Evolutionary conservation across 805 yeast species (phyloP).

Genomic region (Saccharomyces kudriavzevii): DNA sequence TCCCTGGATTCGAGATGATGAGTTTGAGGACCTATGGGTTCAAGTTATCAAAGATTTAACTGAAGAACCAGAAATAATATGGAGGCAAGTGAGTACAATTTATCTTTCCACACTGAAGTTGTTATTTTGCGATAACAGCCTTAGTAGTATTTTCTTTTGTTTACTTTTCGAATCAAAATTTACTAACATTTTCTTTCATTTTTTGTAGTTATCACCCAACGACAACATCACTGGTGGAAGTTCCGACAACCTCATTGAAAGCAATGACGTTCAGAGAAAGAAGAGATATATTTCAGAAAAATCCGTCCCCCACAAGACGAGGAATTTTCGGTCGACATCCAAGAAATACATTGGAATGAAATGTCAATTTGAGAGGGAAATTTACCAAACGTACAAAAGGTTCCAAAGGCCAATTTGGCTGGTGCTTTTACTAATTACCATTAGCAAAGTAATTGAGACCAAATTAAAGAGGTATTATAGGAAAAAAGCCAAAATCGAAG

Average conservation of each 20-base stretch:
- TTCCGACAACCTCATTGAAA: conserved; percentile 31
- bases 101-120: conserved; percentile 4
- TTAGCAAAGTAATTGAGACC: conserved; percentile 26
- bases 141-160: background rate
- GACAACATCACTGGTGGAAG: conserved; percentile 31
- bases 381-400: conserved; percentile 33
- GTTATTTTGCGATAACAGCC: background rate
- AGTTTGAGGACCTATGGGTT: conserved; percentile 61
- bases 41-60: conserved; percentile 54
- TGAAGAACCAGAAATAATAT: conserved; percentile 60
- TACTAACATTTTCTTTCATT: conserved; percentile 22
- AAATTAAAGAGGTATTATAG: conserved; percentile 33
- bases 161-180: background rate
- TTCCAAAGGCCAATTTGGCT: conserved; percentile 18
- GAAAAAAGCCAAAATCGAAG: conserved; percentile 37
- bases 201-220: conserved; percentile 19
- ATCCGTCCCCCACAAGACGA: conserved; percentile 30
- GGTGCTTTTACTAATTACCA: conserved; percentile 4
- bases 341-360: conserved; percentile 49
- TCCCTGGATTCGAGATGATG: conserved; percentile 39
- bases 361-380: conserved; percentile 48
- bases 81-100: conserved; percentile 58
- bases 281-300: conserved; percentile 32
- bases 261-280: conserved; percentile 35
- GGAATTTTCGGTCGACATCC: conserved; percentile 69